Base-by-base conservation (phyloP, 202 grass and related monocot genomes). In the Elaeis oleifera region DNA sequence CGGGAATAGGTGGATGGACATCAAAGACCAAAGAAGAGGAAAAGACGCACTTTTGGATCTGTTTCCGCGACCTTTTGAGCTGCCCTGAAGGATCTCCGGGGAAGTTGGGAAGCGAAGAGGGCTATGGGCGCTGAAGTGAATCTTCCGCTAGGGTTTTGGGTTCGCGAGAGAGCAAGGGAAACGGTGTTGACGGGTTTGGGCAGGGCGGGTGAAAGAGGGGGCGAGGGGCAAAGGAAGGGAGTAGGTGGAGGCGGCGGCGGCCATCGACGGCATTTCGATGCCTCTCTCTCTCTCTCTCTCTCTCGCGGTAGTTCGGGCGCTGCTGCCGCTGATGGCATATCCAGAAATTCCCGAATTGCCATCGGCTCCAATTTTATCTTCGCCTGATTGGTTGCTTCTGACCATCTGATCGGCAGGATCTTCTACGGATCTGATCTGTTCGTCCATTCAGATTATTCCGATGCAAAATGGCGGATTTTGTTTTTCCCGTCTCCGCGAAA, bases 1-100 rank as follows among this genome's bases (percentile, higher is more conserved):
- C 53, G 3, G 20, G 16, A 31, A 0, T 4, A 17, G 16, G 18
- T 16, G 32, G 32, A 63, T 18, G 29, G 44, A 48, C 61, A 29
- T 5, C 36, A 61, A 49, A 54, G 14, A 55, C 27, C 8, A 9
- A 50, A 16, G 64, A 61, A 36, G 5, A 28, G 8, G 5, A 77
- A 67, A 63, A 63, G 24, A 48, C 23, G 32, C 56, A 83, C 80
- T 68, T 59, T 69, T 44, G 62, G 63, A 50, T 65, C 57, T 6
- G 80, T 73, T 50, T 83, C 80, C 4, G 74, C 62, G 19, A 77
- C 74, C 60, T 68, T 73, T n/a, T 61, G 68, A 14, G 49, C 51
- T 49, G 55, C 50, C 52, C 22, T 21, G 19, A 69, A 55, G 31
- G 56, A 53, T 58, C 73, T 77, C 31, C 80, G 63, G 7, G 44